These are phyloP conservation scores for Colletotrichum magnum DNA, from an alignment of 2,329 filamentous ascomycete species.

Conservation along the genomic window DNA sequence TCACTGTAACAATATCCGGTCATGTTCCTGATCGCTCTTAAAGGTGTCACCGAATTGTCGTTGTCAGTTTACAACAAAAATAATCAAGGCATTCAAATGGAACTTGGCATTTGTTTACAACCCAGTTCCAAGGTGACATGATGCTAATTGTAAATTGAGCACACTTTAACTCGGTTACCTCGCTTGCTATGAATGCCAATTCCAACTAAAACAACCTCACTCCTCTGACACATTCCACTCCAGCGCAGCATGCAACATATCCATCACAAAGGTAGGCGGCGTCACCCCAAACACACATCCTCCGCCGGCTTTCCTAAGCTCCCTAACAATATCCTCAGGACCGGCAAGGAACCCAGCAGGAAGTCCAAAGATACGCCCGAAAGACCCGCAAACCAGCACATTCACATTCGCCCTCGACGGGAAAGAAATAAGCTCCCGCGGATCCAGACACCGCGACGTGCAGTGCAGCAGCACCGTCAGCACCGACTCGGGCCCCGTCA, in stretches of 20 bases:
- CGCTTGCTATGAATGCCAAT: neutral
- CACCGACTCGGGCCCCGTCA: conserved; percentile 15
- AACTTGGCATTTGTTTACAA: no score
- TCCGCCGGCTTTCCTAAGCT: conserved; percentile 38
- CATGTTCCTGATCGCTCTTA: no score
- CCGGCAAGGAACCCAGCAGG: conserved; percentile 34
- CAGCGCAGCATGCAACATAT: conserved; percentile 30
- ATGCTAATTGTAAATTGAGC: no score
- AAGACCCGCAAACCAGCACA: conserved; percentile 29
- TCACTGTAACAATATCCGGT: no score
- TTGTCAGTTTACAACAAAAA: no score
- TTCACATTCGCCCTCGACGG: neutral
- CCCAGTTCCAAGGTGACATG: no score
- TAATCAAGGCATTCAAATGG: no score
- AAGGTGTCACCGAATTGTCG: no score
- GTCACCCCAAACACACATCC: conserved; percentile 37
- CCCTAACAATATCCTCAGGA: conserved; percentile 24
- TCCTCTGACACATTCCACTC: conserved; percentile 13
- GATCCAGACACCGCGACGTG: conserved; percentile 17
- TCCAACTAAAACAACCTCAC: neutral
- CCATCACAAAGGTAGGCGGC: conserved; percentile 33
- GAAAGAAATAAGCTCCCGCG: conserved; percentile 8
- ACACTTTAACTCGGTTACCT: no score
- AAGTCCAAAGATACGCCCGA: conserved; percentile 26
- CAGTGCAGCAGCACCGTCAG: conserved; percentile 37